phyloP scores from a whole-genome alignment of 805 yeast species.

The Kodamaea neixiangensis region DNA sequence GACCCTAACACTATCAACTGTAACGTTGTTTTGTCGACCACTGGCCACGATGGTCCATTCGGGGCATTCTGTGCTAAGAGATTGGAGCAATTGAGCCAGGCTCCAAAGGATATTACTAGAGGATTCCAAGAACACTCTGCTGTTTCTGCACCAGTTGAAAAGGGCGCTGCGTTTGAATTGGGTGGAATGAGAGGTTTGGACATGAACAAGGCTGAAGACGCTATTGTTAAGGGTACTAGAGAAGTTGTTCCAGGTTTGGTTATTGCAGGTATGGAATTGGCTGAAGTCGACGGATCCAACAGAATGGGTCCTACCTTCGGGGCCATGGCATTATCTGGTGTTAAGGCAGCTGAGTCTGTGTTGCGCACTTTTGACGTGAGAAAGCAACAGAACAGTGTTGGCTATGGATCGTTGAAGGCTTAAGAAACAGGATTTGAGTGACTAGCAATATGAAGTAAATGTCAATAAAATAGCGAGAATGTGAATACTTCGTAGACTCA shows the following conservation, averaged over 20 bases:
- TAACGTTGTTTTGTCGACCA: conserved; percentile 64
- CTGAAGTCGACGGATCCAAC: conserved; percentile 75
- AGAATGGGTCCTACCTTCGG: conserved; percentile 88
- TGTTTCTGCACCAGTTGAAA: conserved; percentile 15
- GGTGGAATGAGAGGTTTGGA: conserved; percentile 79
- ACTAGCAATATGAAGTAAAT: background rate
- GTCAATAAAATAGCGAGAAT: background rate
- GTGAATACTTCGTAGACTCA: background rate
- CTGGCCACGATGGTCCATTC: conserved; percentile 84
- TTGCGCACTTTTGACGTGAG: conserved; percentile 39
- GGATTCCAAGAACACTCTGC: conserved; percentile 28
- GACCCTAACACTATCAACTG: conserved; percentile 78
- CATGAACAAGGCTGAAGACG: conserved; percentile 77
- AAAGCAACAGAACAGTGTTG: conserved; percentile 34
- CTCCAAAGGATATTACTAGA: conserved; percentile 43
- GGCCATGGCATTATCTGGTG: conserved; percentile 78
- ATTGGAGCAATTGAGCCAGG: conserved; percentile 36
- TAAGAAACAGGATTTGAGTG: background rate
- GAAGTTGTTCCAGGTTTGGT: conserved; percentile 67
- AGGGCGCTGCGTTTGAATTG: conserved; percentile 32
- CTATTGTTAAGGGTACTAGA: conserved; percentile 67
- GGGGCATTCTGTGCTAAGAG: conserved; percentile 81
- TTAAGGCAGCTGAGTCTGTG: conserved; percentile 68
- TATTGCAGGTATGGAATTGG: conserved; percentile 77
- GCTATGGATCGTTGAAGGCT: conserved; percentile 11